A percentile compares a stretch with the other conserved stretches of the same genome.
Evolutionary conservation across 106 monocot genomes (phyloP).

Genomic region (Apostasia shenzhenica): DNA sequence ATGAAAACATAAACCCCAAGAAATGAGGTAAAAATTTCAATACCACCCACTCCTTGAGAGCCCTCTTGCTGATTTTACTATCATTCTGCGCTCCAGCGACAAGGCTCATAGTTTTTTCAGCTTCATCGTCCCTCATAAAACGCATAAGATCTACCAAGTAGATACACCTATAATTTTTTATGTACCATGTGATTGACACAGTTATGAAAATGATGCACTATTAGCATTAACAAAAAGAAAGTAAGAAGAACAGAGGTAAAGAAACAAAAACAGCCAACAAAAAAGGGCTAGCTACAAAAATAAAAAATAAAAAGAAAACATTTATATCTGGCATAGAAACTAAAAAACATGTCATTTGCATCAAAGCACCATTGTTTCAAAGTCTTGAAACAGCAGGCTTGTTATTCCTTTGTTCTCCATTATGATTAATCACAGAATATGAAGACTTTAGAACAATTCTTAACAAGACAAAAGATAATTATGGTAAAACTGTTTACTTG

Average conservation of each 20-base stretch:
- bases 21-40: slow-evolving; percentile 8
- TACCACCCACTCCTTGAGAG: slow-evolving; percentile 94
- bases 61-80: slow-evolving; percentile 38
- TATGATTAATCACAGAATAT: too few species aligned
- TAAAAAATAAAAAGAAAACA: not conserved
- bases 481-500: too few species aligned
- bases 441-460: too few species aligned
- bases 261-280: too few species aligned
- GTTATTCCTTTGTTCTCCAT: too few species aligned
- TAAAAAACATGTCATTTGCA: not conserved
- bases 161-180: slow-evolving; percentile 44
- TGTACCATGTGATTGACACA: not conserved
- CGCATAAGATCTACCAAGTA: slow-evolving; percentile 62
- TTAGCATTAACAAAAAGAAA: not conserved
- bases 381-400: too few species aligned
- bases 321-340: not conserved
- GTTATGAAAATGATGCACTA: too few species aligned
- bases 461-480: too few species aligned
- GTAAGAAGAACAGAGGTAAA: not conserved
- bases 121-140: slow-evolving; percentile 84
- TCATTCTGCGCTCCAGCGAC: slow-evolving; percentile 59
- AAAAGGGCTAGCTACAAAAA: not conserved
- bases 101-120: slow-evolving; percentile 48
- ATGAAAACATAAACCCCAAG: not conserved
- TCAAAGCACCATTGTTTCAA: too few species aligned